Evolutionary conservation across 257 asterid species (phyloP), one percentile per base, ranked within the genome.

Genomic region (Coffea eugenioides): DNA sequence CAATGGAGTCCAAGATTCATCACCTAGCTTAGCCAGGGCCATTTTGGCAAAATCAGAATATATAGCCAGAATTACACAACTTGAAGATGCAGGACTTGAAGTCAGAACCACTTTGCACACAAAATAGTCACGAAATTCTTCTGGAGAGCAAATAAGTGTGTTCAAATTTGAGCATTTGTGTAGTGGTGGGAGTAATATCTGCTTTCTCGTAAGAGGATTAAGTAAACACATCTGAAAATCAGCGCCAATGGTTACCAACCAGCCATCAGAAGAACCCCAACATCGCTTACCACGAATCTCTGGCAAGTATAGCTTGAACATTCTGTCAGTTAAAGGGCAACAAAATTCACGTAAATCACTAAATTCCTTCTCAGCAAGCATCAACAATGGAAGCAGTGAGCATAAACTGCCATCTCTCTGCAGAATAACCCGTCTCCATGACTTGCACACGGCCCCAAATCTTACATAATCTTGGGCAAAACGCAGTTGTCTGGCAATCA

Each of bases 81-180:
- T 61, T 6, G 77, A 64, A 31, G 79, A 69, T 66, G 49, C 66
- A 0, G 85, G 87, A 70, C 83, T 54, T 15, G 85, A 52, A 12
- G 87, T 74, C 39, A 81, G 80, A 76, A 77, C 71, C 73, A 78
- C 84, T 74, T 77, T 81, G 79, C 36, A 78, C 43, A 84, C 85
- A 74, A 73, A 81, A 0, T 76, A 20, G 14, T 84, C 61, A 16
- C 87, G 83, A 8, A 81, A 84, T 46, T 56, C 43, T 57, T 77
- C 71, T 51, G 82, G 77, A 36, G 75, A 14, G 74, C 82, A 77
- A 48, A 77, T 39, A 23, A 84, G 82, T 65, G 13, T 73, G 54
- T 77, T 74, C 82, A 84, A 71, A 57, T 84, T 77, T 8, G 80
- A 73, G 84, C 82, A 80, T 69, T 59, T 77, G 36, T 73, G 80